These are phyloP conservation scores for Trichosanthes cucumerina DNA, from an alignment of 306 rosid species.

Conservation along the genomic window DNA sequence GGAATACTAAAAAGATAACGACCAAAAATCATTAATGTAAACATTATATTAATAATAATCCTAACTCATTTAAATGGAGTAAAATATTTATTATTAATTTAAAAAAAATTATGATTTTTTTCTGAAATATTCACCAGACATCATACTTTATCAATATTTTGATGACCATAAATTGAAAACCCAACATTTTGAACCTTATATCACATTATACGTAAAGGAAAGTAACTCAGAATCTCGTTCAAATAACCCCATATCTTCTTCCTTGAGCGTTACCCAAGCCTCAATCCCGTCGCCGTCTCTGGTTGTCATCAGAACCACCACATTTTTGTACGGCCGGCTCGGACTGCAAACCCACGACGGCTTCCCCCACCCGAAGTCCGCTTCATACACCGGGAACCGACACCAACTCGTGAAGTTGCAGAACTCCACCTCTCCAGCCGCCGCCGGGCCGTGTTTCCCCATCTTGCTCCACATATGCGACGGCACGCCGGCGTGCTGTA, in stretches of 20 bases:
- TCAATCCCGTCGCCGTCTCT: constrained; percentile 17
- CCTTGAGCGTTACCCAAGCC: constrained; percentile 21
- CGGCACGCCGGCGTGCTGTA: not conserved
- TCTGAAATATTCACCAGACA: too few relatives aligned
- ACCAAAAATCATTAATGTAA: too few relatives aligned
- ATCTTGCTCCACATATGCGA: not conserved
- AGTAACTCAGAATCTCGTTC: not conserved
- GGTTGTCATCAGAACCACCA: constrained; percentile 12
- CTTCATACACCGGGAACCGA: constrained; percentile 21
- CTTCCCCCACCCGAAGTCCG: constrained; percentile 34
- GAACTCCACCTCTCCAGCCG: constrained; percentile 11
- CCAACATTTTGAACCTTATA: too few relatives aligned
- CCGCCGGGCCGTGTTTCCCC: not conserved
- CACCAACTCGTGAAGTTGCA: constrained; percentile 20
- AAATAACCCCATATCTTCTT: constrained; percentile 20
- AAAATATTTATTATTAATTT: too few relatives aligned
- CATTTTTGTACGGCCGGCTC: constrained; percentile 10
- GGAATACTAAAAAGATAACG: too few relatives aligned
- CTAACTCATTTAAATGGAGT: too few relatives aligned
- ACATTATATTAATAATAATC: too few relatives aligned
- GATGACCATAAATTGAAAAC: too few relatives aligned
- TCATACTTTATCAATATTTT: too few relatives aligned
- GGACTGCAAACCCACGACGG: constrained; percentile 25
- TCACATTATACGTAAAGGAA: too few relatives aligned
- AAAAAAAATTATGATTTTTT: too few relatives aligned